phyloP scores from a whole-genome alignment of 371 early-diverging fungal species.

The Lichtheimia hyalospora region DNA sequence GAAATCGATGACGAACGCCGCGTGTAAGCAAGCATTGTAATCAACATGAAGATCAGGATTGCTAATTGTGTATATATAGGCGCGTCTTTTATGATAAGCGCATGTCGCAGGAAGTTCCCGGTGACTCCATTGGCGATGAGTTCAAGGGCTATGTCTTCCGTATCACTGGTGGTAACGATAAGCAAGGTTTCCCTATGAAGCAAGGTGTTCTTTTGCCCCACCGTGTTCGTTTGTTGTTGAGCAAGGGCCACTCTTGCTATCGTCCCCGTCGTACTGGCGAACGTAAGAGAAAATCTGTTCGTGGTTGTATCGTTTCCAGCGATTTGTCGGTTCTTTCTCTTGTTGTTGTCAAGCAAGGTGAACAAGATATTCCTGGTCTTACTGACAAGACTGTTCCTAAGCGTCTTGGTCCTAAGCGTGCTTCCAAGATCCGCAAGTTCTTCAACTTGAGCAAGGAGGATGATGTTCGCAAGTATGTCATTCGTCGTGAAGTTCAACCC shows the following conservation, averaged over 20 bases:
- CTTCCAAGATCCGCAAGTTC: constrained; percentile 97
- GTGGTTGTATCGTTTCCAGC: constrained; percentile 98
- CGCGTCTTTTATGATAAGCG: constrained; percentile 99
- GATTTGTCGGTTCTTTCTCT: constrained; percentile 96
- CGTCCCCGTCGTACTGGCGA: constrained; percentile 98
- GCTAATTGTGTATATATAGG: constrained; percentile 33
- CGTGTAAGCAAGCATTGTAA: constrained; percentile 63
- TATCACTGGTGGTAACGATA: constrained; percentile 99
- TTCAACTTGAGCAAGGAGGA: constrained; percentile 96
- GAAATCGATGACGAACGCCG: constrained; percentile 98
- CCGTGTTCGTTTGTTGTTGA: constrained; percentile 95
- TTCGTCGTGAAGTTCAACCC: constrained; percentile 92
- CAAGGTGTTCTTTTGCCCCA: constrained; percentile 93
- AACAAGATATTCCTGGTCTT: constrained; percentile 94
- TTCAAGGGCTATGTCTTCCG: constrained; percentile 99
- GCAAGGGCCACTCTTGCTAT: constrained; percentile 99
- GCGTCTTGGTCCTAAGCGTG: constrained; percentile 99
- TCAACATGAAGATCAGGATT: constrained; percentile 27
- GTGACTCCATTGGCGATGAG: constrained; percentile 96
- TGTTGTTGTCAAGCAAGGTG: constrained; percentile 96
- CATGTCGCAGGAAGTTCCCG: constrained; percentile 95
- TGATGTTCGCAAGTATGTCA: constrained; percentile 98
- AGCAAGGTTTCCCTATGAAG: constrained; percentile 99
- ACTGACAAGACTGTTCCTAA: constrained; percentile 94
- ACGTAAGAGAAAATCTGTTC: constrained; percentile 99